Evolutionary conservation across 1,284 basidiomycete genomes (phyloP).

Genomic region (Papiliotrema terrestris): DNA sequence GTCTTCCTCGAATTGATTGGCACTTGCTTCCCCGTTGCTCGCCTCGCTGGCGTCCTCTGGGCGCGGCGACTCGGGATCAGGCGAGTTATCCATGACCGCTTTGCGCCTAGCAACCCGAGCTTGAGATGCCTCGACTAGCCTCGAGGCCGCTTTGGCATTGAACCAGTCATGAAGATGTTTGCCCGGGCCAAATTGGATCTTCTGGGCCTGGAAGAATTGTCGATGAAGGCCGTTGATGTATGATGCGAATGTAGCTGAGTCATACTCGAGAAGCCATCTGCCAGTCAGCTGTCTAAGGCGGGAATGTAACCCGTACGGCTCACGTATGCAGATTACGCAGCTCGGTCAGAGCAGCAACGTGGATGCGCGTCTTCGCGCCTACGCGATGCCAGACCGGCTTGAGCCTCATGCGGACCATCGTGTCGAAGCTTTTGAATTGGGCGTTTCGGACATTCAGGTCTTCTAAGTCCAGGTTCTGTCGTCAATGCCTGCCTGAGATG

Average conservation of each 20-base stretch:
- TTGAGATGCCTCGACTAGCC: conserved; percentile 62
- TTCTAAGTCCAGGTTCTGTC: conserved; percentile 78
- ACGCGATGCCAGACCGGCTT: conserved; percentile 97
- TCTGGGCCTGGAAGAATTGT: conserved; percentile 42
- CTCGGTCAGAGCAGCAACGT: conserved; percentile 83
- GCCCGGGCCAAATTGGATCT: conserved; percentile 30
- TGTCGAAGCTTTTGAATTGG: conserved; percentile 91
- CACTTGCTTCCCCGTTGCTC: background rate
- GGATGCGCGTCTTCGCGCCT: conserved; percentile 82
- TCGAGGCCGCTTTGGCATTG: conserved; percentile 67
- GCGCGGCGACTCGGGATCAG: conserved; percentile 9
- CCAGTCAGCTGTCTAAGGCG: conserved; percentile 1
- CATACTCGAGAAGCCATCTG: conserved; percentile 86
- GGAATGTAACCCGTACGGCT: conserved; percentile 33
- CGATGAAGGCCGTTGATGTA: conserved; percentile 79
- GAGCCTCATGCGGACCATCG: conserved; percentile 80
- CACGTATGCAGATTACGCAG: conserved; percentile 79
- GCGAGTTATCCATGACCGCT: conserved; percentile 32
- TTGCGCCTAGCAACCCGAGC: conserved; percentile 29
- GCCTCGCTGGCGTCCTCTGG: conserved; percentile 19
- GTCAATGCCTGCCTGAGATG: background rate
- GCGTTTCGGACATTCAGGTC: conserved; percentile 90
- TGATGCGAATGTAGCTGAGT: conserved; percentile 83
- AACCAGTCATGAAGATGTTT: conserved; percentile 47
- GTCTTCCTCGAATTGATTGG: conserved; percentile 33